phyloP scores from a whole-genome alignment of 2,329 filamentous ascomycete genomes.

The Verticillium nonalfalfae region DNA sequence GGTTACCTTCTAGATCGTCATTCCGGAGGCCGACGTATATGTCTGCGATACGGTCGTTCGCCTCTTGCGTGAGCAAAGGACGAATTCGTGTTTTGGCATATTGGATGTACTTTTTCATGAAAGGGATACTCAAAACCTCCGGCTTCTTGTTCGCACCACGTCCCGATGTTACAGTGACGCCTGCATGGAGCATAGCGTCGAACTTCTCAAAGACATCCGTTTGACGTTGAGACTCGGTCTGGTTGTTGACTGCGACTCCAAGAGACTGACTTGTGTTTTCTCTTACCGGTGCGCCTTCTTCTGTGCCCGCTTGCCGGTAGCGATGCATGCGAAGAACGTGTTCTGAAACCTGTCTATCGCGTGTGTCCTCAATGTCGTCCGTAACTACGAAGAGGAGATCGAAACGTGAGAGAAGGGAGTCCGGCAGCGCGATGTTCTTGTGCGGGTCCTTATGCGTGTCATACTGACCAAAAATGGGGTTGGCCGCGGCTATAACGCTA shows the following conservation, averaged over 20 bases:
- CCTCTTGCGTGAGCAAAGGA: slow-evolving; percentile 83
- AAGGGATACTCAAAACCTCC: slow-evolving; percentile 90
- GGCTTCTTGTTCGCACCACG: slow-evolving; percentile 69
- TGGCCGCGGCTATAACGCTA: slow-evolving; percentile 92
- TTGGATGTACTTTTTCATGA: slow-evolving; percentile 99
- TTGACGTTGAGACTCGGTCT: slow-evolving; percentile 63
- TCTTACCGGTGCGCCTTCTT: slow-evolving; percentile 90
- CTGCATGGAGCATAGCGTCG: slow-evolving; percentile 91
- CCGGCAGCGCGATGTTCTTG: slow-evolving; percentile 94
- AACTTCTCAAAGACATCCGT: slow-evolving; percentile 96
- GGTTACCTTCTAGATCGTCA: slow-evolving; percentile 91
- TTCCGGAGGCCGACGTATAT: slow-evolving; percentile 91
- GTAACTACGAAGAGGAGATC: slow-evolving; percentile 97
- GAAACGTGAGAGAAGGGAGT: slow-evolving; percentile 95
- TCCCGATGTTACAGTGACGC: slow-evolving; percentile 70
- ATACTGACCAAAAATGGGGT: slow-evolving; percentile 97
- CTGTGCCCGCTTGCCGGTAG: slow-evolving; percentile 85
- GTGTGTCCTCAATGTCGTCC: slow-evolving; percentile 92
- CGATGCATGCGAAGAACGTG: slow-evolving; percentile 96
- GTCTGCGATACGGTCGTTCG: slow-evolving; percentile 83
- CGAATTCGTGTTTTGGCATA: slow-evolving; percentile 91
- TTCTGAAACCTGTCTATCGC: slow-evolving; percentile 87
- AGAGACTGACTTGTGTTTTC: slow-evolving; percentile 81
- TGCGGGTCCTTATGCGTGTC: slow-evolving; percentile 98
- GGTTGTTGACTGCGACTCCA: slow-evolving; percentile 78